A percentile compares a stretch with the other conserved stretches of the same genome.
Evolutionary conservation across 768 basidiomycete species (phyloP).

Genomic region (Wakefieldia striispora): DNA sequence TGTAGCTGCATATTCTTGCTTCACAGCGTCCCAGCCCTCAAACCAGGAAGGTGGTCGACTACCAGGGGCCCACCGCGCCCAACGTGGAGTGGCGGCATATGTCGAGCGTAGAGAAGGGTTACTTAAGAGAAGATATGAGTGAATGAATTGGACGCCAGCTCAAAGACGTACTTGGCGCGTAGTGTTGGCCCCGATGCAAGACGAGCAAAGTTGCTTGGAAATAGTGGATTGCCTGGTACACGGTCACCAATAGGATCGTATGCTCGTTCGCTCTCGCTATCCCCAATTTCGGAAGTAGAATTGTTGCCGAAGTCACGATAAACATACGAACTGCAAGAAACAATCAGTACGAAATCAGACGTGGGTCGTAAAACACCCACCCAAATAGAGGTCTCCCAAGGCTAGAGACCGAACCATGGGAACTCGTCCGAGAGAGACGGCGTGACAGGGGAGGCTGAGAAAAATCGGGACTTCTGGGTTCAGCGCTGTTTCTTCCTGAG

Average conservation of each 20-base stretch:
- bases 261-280: conserved; percentile 27
- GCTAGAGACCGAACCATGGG: conserved; percentile 26
- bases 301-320: conserved; percentile 15
- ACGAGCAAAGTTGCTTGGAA: conserved; percentile 77
- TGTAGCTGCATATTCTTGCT: conserved; percentile 45
- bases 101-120: conserved; percentile 26
- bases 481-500: conserved; percentile 23
- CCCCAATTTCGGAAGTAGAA: conserved; percentile 21
- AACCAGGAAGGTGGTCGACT: conserved; percentile 39
- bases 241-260: conserved; percentile 62
- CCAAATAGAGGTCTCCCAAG: conserved; percentile 26
- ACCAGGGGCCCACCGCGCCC: conserved; percentile 27
- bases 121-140: conserved; percentile 14
- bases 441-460: conserved; percentile 16
- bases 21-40: conserved; percentile 38
- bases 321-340: conserved; percentile 10
- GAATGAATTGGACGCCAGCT: neutral
- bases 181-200: conserved; percentile 66
- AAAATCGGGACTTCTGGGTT: conserved; percentile 27
- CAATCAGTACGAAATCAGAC: neutral
- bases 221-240: conserved; percentile 71
- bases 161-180: conserved; percentile 44
- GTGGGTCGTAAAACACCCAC: conserved; percentile 6
- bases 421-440: conserved; percentile 24
- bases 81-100: conserved; percentile 12